Conservation (phyloP, 345 rosid species). For the Moringa oleifera region DNA sequence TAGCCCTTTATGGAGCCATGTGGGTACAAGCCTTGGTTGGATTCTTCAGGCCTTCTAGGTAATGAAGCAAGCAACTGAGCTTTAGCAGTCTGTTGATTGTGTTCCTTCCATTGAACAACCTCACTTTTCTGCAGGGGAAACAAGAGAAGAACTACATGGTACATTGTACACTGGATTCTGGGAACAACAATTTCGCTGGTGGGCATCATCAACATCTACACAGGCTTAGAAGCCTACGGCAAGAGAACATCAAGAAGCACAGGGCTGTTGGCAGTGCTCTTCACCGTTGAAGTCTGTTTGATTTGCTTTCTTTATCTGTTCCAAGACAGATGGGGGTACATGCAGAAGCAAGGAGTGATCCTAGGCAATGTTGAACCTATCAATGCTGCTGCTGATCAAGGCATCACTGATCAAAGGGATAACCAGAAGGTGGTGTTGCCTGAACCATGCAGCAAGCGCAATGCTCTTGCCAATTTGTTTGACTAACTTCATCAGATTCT, state of each 20-base stretch:
- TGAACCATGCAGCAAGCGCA: constrained; percentile 49
- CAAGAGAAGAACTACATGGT: constrained; percentile 67
- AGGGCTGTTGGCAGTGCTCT: constrained; percentile 58
- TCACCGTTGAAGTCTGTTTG: constrained; percentile 62
- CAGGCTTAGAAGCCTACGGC: constrained; percentile 70
- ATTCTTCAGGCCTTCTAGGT: constrained; percentile 44
- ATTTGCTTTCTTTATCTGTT: constrained; percentile 66
- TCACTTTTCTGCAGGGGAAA: constrained; percentile 78
- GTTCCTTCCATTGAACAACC: too few species aligned
- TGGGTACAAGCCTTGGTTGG: constrained; percentile 58
- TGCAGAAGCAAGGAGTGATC: constrained; percentile 50
- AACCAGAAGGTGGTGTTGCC: constrained; percentile 42
- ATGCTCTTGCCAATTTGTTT: constrained; percentile 73
- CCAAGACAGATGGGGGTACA: constrained; percentile 80
- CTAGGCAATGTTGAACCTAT: constrained; percentile 18
- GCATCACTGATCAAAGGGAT: constrained; percentile 19
- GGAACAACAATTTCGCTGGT: constrained; percentile 57
- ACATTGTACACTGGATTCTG: constrained; percentile 67
- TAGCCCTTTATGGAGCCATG: constrained; percentile 47
- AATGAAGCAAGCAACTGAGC: background rate
- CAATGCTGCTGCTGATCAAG: constrained; percentile 14
- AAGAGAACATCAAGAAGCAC: constrained; percentile 43
- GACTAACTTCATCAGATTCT: constrained; percentile 20
- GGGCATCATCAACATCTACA: constrained; percentile 72
- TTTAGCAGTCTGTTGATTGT: too few species aligned